Conservation (phyloP, 495 filamentous ascomycete species). For the Monascus purpureus region DNA sequence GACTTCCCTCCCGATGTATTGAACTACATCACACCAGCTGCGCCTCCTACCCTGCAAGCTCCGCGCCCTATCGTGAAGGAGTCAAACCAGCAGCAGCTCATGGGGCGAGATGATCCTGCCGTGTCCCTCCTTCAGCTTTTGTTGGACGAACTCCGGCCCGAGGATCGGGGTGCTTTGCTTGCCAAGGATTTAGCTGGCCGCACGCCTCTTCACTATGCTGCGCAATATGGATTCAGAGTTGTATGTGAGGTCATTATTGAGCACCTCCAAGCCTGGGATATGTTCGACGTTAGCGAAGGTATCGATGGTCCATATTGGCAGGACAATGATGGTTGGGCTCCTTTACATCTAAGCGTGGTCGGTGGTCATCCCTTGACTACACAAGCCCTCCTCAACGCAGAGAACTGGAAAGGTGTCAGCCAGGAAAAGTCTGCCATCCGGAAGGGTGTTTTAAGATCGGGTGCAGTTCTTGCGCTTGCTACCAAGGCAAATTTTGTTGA, state of each 20-base stretch:
- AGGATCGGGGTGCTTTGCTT: constrained; percentile 55
- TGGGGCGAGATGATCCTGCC: constrained; percentile 57
- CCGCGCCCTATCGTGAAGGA: constrained; percentile 40
- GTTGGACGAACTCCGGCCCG: constrained; percentile 50
- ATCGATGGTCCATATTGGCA: constrained; percentile 82
- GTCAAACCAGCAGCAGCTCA: constrained; percentile 39
- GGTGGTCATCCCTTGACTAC: constrained; percentile 83
- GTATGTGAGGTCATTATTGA: constrained; percentile 80
- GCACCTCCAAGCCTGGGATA: constrained; percentile 75
- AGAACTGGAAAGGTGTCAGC: constrained; percentile 50
- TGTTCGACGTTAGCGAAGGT: constrained; percentile 69
- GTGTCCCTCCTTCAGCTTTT: constrained; percentile 62
- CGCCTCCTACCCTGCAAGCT: constrained; percentile 47
- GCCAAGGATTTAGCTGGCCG: constrained; percentile 68
- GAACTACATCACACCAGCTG: constrained; percentile 66
- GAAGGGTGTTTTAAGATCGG: constrained; percentile 66
- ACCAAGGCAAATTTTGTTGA: constrained; percentile 68
- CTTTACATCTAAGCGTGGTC: constrained; percentile 82
- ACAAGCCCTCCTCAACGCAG: constrained; percentile 60
- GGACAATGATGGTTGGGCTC: constrained; percentile 82
- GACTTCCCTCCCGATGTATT: constrained; percentile 38
- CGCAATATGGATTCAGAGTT: constrained; percentile 81
- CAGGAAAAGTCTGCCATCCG: constrained; percentile 46
- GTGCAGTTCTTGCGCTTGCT: constrained; percentile 75
- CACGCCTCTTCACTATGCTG: constrained; percentile 85